Evolutionary conservation across 257 asterid genomes (phyloP), one percentile per base, ranked within the genome.

Genomic region (Jaltomata sinuosa): DNA sequence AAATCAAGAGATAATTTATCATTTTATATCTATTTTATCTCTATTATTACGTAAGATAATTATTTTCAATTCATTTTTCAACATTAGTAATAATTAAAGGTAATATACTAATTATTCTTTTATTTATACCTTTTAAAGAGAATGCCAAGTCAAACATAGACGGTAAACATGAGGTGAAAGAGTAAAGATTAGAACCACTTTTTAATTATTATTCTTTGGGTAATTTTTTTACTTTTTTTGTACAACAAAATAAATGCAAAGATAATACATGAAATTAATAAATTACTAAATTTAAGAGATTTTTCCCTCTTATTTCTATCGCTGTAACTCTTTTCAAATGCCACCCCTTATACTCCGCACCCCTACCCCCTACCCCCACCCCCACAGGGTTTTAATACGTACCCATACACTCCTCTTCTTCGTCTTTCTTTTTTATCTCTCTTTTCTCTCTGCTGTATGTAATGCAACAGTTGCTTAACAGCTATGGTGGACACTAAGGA

Each of bases 301-400:
- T 80, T 86, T 89, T 89, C 90, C 92, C 90, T 89, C 91, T 87
- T 87, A 79, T 84, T 87, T 83, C 85, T 50, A 83, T 85, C 87
- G 38, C 71, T 89, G 59, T 72, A 82, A 49, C 71, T 68, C 85
- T 47, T 69, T 89, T 87, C 90, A 89, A 89, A 87, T 80, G 83
- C 80, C 82, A n/a, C 55, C 49, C 87, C 2, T 27, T 19, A 47
- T 47, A 27, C 57, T 1, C 9, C n/a, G n/a, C n/a, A n/a, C n/a
- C 38, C 8, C 8, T 21, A 11, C 25, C 29, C 77, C 34, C 9
- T 27, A n/a, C n/a, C n/a, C 16, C 7, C 12, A 45, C 57, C 8
- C 57, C 42, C 61, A 47, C 59, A 47, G 42, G 38, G 40, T 76
- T 47, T 34, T 32, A 4, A 65, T 67, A 65, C 25, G 45, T 47